phyloP scores from a whole-genome alignment of 208 protist genomes.

The Vickermania spadyakhi region DNA sequence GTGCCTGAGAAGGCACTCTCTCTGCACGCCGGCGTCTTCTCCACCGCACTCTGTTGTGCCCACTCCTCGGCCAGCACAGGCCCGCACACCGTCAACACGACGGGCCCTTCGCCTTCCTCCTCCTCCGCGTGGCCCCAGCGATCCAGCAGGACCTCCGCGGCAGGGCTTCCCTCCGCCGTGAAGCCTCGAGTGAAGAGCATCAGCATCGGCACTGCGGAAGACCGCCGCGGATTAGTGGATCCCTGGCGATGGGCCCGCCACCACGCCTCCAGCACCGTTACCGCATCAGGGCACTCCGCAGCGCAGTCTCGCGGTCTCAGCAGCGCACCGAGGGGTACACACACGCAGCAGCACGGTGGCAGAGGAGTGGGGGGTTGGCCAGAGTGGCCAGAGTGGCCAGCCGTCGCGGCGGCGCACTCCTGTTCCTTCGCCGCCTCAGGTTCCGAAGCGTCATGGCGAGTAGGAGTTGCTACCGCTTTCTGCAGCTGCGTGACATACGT shows the following conservation, averaged over 20 bases:
- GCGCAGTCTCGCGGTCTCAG: neutral
- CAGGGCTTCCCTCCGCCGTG: slow-evolving; percentile 22
- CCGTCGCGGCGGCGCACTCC: neutral
- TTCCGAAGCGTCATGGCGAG: too few species aligned
- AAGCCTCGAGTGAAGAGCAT: slow-evolving; percentile 45
- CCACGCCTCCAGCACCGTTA: neutral
- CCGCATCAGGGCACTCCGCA: neutral
- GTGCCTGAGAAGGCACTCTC: slow-evolving; percentile 30
- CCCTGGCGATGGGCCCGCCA: too few species aligned
- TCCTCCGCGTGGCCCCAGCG: neutral
- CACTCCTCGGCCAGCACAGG: slow-evolving; percentile 25
- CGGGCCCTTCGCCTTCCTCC: neutral
- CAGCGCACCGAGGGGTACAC: neutral
- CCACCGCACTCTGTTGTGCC: neutral
- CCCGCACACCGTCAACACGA: slow-evolving; percentile 40
- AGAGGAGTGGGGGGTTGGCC: neutral
- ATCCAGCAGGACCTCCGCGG: slow-evolving; percentile 14
- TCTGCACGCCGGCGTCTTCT: too few species aligned
- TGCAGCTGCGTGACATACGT: too few species aligned
- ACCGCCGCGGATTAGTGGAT: too few species aligned
- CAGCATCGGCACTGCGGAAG: too few species aligned
- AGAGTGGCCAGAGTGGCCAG: neutral
- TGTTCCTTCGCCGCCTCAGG: slow-evolving; percentile 7
- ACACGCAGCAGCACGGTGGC: neutral
- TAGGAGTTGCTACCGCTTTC: too few species aligned